Conservation (phyloP, 257 asterid genomes). For the Solanum tarijense region DNA sequence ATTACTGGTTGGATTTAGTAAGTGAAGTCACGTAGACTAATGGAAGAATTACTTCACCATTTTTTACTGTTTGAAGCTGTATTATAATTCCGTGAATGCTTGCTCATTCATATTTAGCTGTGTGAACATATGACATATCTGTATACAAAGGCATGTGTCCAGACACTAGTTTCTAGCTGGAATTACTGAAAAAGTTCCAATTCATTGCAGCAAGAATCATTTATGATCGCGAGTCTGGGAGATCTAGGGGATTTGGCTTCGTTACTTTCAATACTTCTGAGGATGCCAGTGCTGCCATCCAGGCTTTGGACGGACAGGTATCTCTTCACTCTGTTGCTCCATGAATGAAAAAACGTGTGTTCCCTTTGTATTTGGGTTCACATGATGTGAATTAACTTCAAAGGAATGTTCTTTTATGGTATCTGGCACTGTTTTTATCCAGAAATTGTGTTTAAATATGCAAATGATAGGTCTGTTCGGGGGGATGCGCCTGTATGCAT, state of each 20-base stretch:
- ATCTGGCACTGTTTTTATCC: background rate
- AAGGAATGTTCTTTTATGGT: background rate
- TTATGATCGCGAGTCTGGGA: slow-evolving; percentile 64
- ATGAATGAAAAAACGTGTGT: background rate
- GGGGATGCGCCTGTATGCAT: background rate
- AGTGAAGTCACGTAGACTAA: background rate
- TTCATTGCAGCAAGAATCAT: slow-evolving; percentile 54
- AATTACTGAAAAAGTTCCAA: background rate
- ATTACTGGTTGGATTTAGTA: background rate
- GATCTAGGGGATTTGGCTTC: slow-evolving; percentile 88
- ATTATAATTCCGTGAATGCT: background rate
- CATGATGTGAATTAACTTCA: background rate
- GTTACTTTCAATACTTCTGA: slow-evolving; percentile 47
- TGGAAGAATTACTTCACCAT: background rate
- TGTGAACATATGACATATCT: background rate
- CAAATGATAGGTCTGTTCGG: background rate
- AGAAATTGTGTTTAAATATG: background rate
- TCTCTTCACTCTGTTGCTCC: background rate
- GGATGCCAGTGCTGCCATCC: slow-evolving; percentile 85
- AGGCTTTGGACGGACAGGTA: slow-evolving; percentile 85
- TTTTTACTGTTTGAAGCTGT: background rate
- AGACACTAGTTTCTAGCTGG: background rate
- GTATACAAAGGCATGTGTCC: background rate
- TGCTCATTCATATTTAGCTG: background rate
- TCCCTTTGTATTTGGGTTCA: background rate